These are phyloP conservation scores for Iberis amara DNA, from an alignment of 441 rosid genomes.

Conservation along the genomic window DNA sequence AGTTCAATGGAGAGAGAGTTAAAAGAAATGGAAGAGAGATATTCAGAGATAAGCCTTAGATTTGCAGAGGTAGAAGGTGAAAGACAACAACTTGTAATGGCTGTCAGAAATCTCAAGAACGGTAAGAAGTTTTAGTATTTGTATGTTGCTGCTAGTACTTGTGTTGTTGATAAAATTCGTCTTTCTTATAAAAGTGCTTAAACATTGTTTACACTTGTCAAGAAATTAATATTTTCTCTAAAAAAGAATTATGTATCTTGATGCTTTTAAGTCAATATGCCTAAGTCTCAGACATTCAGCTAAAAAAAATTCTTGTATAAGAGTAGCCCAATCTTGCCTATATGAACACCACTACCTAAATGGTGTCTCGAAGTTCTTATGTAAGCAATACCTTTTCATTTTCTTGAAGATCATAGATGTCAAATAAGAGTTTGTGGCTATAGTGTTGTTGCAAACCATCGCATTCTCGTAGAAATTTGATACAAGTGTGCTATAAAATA, in stretches of 20 bases:
- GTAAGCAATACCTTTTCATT: no score
- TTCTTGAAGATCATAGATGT: no score
- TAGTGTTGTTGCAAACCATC: no score
- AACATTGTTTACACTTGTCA: slow-evolving; percentile 21
- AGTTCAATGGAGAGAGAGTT: slow-evolving; percentile 47
- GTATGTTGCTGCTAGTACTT: slow-evolving; percentile 21
- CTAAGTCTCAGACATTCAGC: neutral
- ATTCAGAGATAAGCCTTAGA: slow-evolving; percentile 82
- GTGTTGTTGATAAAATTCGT: slow-evolving; percentile 24
- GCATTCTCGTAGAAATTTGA: no score
- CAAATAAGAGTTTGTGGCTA: no score
- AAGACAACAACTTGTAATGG: slow-evolving; percentile 82
- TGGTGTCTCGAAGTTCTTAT: no score
- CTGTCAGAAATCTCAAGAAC: slow-evolving; percentile 52
- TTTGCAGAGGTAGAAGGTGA: slow-evolving; percentile 97
- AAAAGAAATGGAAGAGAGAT: slow-evolving; percentile 63
- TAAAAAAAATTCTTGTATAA: neutral
- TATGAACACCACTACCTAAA: no score
- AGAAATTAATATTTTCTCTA: slow-evolving; percentile 5
- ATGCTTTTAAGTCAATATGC: neutral
- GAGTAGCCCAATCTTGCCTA: neutral
- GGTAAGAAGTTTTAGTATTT: slow-evolving; percentile 54
- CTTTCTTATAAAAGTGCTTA: slow-evolving; percentile 2
- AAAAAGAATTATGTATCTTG: no score
- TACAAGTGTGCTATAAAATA: no score